Conservation (phyloP, 176 grass and related monocot genomes). For the Musa troglodytarum region DNA sequence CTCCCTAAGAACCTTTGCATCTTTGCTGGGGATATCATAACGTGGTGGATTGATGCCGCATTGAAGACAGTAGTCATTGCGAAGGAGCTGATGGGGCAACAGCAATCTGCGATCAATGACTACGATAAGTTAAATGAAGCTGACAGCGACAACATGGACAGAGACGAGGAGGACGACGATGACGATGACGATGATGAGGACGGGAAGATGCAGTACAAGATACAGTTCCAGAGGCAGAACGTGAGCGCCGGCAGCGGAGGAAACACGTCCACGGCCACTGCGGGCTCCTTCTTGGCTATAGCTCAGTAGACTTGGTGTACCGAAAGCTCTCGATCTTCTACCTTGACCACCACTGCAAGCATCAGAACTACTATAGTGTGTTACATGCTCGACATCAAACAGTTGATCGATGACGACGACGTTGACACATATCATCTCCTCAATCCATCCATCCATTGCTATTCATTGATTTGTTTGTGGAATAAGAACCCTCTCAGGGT, state of each 20-base stretch:
- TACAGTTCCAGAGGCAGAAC: constrained; percentile 20
- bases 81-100: constrained; percentile 26
- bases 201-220: constrained; percentile 27
- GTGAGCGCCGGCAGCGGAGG: not conserved
- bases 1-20: too few species aligned
- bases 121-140: constrained; percentile 27
- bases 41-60: not conserved
- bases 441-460: constrained; percentile 10
- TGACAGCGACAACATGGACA: constrained; percentile 8
- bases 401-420: too few species aligned
- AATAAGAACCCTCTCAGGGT: constrained; percentile 50
- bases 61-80: constrained; percentile 24
- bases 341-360: constrained; percentile 16
- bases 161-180: constrained; percentile 28
- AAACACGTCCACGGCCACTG: constrained; percentile 26
- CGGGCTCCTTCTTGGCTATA: constrained; percentile 73
- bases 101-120: constrained; percentile 24
- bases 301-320: constrained; percentile 36
- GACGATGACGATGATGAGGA: constrained; percentile 36
- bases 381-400: constrained; percentile 24
- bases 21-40: too few species aligned
- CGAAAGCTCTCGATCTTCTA: constrained; percentile 15
- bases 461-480: constrained; percentile 86
- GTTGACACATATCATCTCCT: constrained; percentile 18
- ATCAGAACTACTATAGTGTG: constrained; percentile 11